Conservation (phyloP, 2,329 filamentous ascomycete genomes). For the Alternaria sp. region DNA sequence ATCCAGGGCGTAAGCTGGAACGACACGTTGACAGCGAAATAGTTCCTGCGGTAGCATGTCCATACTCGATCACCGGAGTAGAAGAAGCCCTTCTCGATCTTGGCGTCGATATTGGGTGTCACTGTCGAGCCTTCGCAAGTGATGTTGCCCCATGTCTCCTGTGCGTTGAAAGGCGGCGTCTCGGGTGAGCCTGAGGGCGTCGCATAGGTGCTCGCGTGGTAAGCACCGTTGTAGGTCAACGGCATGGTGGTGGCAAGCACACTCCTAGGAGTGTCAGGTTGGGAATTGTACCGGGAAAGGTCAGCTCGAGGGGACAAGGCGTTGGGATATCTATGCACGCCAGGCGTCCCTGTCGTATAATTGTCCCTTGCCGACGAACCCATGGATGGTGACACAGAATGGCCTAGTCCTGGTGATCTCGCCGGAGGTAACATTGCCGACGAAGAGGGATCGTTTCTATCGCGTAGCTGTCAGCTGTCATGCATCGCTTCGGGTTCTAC, state of each 20-base stretch:
- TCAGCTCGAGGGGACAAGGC: constrained; percentile 46
- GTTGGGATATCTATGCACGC: constrained; percentile 42
- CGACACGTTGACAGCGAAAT: constrained; percentile 84
- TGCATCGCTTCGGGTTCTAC: constrained; percentile 43
- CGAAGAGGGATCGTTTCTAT: constrained; percentile 55
- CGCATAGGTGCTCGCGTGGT: constrained; percentile 22
- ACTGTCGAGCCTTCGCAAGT: constrained; percentile 66
- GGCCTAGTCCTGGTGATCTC: constrained; percentile 50
- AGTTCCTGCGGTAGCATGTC: constrained; percentile 93
- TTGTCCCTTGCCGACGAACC: constrained; percentile 52
- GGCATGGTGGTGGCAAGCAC: constrained; percentile 42
- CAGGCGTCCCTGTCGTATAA: constrained; percentile 51
- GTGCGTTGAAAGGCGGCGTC: constrained; percentile 54
- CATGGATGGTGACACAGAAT: constrained; percentile 51
- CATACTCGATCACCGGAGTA: constrained; percentile 75
- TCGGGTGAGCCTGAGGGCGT: constrained; percentile 28
- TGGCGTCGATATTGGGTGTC: constrained; percentile 76
- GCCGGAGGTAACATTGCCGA: constrained; percentile 55
- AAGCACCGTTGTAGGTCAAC: constrained; percentile 29
- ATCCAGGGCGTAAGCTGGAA: constrained; percentile 72
- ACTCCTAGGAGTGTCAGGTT: constrained; percentile 48
- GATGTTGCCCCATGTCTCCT: constrained; percentile 64
- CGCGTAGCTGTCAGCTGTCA: constrained; percentile 49
- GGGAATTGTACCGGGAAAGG: constrained; percentile 42
- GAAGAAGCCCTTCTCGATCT: constrained; percentile 91